Percentiles rank a stretch among this genome's conserved stretches.
Evolutionary conservation across 2,329 filamentous ascomycete genomes (phyloP).

Genomic region (Pseudocercospora pini-densiflorae): DNA sequence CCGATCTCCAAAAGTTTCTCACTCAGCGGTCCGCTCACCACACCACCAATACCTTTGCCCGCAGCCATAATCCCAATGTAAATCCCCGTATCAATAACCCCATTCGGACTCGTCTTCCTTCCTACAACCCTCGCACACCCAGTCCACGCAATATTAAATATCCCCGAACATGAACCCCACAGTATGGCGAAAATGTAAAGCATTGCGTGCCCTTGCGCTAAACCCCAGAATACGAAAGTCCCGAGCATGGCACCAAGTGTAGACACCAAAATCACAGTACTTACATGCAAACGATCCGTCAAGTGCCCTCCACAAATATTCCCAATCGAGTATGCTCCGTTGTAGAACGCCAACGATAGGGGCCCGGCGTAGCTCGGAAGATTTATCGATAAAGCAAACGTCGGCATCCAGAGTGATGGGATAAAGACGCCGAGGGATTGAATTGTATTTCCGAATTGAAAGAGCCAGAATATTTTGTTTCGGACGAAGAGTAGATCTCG

Average conservation of each 20-base stretch:
- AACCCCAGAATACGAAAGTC: conserved; percentile 53
- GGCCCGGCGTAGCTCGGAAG: conserved; percentile 43
- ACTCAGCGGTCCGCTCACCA: conserved; percentile 57
- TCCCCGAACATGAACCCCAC: conserved; percentile 50
- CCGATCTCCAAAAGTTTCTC: conserved; percentile 49
- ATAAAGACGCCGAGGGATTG: conserved; percentile 52
- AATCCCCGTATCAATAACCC: conserved; percentile 50
- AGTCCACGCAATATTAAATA: conserved; percentile 44
- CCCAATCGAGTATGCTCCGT: conserved; percentile 45
- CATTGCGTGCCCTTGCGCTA: conserved; percentile 47
- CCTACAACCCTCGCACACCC: conserved; percentile 32
- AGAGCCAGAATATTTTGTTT: conserved; percentile 45
- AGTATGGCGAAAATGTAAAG: conserved; percentile 50
- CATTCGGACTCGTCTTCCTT: conserved; percentile 15
- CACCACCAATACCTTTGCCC: conserved; percentile 57
- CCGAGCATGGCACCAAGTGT: conserved; percentile 42
- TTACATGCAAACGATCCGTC: conserved; percentile 46
- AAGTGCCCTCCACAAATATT: conserved; percentile 45
- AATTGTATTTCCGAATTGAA: conserved; percentile 49
- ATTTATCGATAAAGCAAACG: conserved; percentile 45
- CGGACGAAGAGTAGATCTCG: conserved; percentile 44
- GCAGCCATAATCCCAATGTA: conserved; percentile 54
- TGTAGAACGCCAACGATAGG: conserved; percentile 46
- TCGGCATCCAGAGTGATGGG: conserved; percentile 48
- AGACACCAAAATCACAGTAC: conserved; percentile 44